A percentile compares a stretch with the other conserved stretches of the same genome.
phyloP scores from a whole-genome alignment of 805 yeast species.

The Candida dajiaensis region DNA sequence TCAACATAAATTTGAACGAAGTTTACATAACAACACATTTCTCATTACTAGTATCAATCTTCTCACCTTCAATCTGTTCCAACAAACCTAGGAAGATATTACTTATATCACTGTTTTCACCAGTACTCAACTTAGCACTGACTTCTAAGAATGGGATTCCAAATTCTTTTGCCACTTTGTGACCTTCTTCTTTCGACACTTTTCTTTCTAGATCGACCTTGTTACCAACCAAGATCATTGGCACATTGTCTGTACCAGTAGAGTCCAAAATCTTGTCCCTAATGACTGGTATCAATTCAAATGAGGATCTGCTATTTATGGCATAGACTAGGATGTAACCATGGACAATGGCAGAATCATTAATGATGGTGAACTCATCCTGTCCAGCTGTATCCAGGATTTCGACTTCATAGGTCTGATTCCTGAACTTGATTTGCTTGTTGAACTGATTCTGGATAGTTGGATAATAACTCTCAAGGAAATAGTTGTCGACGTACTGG shows the following conservation, averaged over 20 bases:
- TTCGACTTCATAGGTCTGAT: conserved; percentile 74
- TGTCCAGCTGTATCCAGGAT: conserved; percentile 92
- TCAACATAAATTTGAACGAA: not conserved
- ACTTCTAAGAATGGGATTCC: conserved; percentile 76
- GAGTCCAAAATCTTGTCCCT: conserved; percentile 80
- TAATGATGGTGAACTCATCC: conserved; percentile 79
- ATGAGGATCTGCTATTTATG: conserved; percentile 70
- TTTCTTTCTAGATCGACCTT: conserved; percentile 67
- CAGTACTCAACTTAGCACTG: conserved; percentile 72
- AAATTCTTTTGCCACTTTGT: conserved; percentile 56
- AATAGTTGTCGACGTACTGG: conserved; percentile 81
- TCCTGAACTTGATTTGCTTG: conserved; percentile 37
- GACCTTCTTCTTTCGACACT: conserved; percentile 55
- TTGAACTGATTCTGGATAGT: conserved; percentile 33
- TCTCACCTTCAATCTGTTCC: conserved; percentile 55
- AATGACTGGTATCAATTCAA: conserved; percentile 68
- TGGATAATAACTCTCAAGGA: conserved; percentile 85
- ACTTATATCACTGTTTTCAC: conserved; percentile 66
- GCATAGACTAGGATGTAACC: conserved; percentile 82
- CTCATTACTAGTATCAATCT: conserved; percentile 46
- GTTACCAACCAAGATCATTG: conserved; percentile 75
- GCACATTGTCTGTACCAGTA: conserved; percentile 61
- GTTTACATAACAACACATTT: conserved; percentile 44
- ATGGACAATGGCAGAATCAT: conserved; percentile 72
- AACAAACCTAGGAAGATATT: conserved; percentile 55